Conservation (phyloP, 2,329 filamentous ascomycete genomes). For the Cercospora brassicicola region DNA sequence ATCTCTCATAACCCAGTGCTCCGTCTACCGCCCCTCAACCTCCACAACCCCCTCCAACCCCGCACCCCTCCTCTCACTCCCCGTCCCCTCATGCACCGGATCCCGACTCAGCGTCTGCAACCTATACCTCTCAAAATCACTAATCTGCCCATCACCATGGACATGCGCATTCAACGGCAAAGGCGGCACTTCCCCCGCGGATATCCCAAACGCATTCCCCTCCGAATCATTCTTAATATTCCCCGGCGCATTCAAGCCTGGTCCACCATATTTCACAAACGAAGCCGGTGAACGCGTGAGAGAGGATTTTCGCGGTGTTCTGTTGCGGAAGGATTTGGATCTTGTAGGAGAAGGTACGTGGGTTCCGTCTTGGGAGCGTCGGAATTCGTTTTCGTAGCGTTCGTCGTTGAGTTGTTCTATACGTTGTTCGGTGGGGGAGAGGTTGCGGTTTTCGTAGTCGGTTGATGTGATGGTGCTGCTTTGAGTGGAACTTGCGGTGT, state of each 20-base stretch:
- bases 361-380: background rate
- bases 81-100: background rate
- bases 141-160: conserved; percentile 5
- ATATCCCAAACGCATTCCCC: background rate
- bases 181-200: background rate
- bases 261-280: conserved; percentile 9
- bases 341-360: background rate
- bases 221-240: background rate
- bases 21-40: background rate
- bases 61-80: background rate
- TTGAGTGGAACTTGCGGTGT: background rate
- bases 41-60: background rate
- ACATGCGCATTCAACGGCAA: conserved; percentile 7
- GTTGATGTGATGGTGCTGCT: background rate
- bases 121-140: conserved; percentile 8
- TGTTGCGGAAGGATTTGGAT: background rate
- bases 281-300: background rate
- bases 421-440: conserved; percentile 3
- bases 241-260: background rate
- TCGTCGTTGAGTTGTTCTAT: conserved; percentile 1
- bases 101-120: background rate
- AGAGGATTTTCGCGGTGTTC: background rate
- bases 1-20: background rate
- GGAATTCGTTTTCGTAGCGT: conserved; percentile 2
- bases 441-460: background rate